phyloP scores from a whole-genome alignment of 345 rosid genomes.

The Carallia brachiata region DNA sequence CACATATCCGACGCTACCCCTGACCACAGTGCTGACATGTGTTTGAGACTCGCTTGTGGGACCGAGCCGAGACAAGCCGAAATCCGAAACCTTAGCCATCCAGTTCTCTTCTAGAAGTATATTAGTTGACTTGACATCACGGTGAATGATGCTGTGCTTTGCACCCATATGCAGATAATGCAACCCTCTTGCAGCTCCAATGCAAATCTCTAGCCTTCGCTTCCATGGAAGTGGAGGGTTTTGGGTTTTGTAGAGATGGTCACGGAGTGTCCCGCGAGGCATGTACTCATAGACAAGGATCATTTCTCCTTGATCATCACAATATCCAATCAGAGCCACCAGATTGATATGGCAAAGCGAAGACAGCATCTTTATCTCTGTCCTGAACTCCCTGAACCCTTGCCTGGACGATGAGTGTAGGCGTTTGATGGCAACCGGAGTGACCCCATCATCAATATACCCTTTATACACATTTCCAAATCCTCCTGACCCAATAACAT shows the following conservation, averaged over 20 bases:
- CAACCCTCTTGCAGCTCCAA: slow-evolving; percentile 46
- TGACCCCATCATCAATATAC: slow-evolving; percentile 17
- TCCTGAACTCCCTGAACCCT: slow-evolving; percentile 40
- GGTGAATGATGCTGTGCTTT: slow-evolving; percentile 42
- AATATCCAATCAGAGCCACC: slow-evolving; percentile 43
- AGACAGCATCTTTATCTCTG: slow-evolving; percentile 44
- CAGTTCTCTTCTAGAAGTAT: slow-evolving; percentile 49
- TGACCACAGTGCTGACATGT: slow-evolving; percentile 45
- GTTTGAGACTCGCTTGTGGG: slow-evolving; percentile 36
- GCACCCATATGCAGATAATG: slow-evolving; percentile 32
- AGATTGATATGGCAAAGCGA: slow-evolving; percentile 25
- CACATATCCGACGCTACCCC: slow-evolving; percentile 52
- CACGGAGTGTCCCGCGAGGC: slow-evolving; percentile 29
- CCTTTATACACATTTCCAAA: slow-evolving; percentile 45
- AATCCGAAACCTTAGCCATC: slow-evolving; percentile 58
- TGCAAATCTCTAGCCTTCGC: slow-evolving; percentile 41
- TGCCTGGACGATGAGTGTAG: slow-evolving; percentile 34
- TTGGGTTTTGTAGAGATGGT: slow-evolving; percentile 29
- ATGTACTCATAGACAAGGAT: slow-evolving; percentile 46
- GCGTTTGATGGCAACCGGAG: slow-evolving; percentile 43
- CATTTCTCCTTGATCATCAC: slow-evolving; percentile 43
- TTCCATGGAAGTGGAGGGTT: slow-evolving; percentile 39
- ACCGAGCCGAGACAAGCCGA: slow-evolving; percentile 47
- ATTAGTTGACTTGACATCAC: slow-evolving; percentile 56
- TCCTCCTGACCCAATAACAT: slow-evolving; percentile 40